Percentiles rank a stretch among this genome's conserved stretches.
Evolutionary conservation across 495 filamentous ascomycete species (phyloP).

Genomic region (Hyaloscypha hepaticicola): DNA sequence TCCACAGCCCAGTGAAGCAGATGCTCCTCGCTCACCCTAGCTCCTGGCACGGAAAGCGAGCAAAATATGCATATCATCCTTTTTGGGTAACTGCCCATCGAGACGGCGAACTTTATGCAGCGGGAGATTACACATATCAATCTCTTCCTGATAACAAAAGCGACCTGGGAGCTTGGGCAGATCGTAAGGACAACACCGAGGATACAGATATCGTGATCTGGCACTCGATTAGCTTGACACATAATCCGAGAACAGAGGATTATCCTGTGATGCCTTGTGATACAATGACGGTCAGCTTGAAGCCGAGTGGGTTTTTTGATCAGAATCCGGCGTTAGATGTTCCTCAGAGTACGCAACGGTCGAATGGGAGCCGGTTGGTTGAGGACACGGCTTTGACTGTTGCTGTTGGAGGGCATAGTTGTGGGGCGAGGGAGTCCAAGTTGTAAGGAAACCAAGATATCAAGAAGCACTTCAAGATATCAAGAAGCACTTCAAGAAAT

Average conservation of each 20-base stretch:
- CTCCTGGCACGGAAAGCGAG: constrained; percentile 37
- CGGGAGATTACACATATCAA: constrained; percentile 47
- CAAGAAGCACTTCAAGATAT: not conserved
- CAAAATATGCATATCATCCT: constrained; percentile 40
- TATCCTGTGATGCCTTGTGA: constrained; percentile 62
- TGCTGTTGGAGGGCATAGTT: constrained; percentile 27
- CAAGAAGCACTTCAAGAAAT: not conserved
- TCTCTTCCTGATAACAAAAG: constrained; percentile 38
- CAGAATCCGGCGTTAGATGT: constrained; percentile 75
- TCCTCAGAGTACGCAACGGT: constrained; percentile 54
- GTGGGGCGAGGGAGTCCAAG: constrained; percentile 25
- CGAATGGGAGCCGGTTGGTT: constrained; percentile 49
- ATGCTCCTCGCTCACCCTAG: constrained; percentile 38
- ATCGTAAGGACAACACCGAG: constrained; percentile 40
- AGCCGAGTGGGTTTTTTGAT: constrained; percentile 73
- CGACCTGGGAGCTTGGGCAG: constrained; percentile 32
- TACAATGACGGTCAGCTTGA: constrained; percentile 57
- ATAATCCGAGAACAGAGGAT: constrained; percentile 52
- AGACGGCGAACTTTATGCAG: constrained; percentile 42
- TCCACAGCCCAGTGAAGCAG: constrained; percentile 37
- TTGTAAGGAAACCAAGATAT: constrained; percentile 18
- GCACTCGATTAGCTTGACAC: constrained; percentile 61
- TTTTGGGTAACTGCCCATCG: constrained; percentile 41
- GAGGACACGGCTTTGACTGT: constrained; percentile 32
- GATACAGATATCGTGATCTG: constrained; percentile 58